phyloP scores from a whole-genome alignment of 768 basidiomycete genomes.

The Suillus clintonianus region DNA sequence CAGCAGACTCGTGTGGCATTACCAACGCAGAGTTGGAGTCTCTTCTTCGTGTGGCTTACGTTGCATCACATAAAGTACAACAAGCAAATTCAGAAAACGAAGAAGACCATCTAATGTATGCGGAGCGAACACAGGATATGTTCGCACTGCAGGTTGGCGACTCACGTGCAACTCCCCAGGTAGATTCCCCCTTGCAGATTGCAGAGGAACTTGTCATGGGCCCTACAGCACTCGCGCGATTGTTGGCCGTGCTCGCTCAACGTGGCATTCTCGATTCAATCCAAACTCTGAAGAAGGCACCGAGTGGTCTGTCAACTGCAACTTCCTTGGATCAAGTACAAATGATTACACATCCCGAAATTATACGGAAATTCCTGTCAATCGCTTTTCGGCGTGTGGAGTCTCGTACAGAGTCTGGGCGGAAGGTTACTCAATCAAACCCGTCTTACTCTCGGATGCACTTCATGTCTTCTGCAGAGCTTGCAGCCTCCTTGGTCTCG shows the following conservation, averaged over 20 bases:
- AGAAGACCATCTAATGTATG: conserved; percentile 7
- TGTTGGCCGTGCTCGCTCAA: conserved; percentile 30
- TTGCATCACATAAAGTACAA: conserved; percentile 15
- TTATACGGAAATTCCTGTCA: conserved; percentile 20
- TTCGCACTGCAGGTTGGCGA: conserved; percentile 22
- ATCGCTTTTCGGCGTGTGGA: conserved; percentile 18
- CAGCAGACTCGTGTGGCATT: conserved; percentile 8
- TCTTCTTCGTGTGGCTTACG: conserved; percentile 23
- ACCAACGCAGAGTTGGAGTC: conserved; percentile 23
- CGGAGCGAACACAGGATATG: conserved; percentile 22
- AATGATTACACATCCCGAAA: conserved; percentile 20
- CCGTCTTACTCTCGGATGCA: conserved; percentile 23
- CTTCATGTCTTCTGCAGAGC: conserved; percentile 31
- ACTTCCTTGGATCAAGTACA: conserved; percentile 21
- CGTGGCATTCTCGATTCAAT: conserved; percentile 20
- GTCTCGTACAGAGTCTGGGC: conserved; percentile 24
- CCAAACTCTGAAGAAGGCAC: conserved; percentile 16
- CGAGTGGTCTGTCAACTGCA: conserved; percentile 16
- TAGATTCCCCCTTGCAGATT: conserved; percentile 20
- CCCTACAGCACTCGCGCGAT: conserved; percentile 25
- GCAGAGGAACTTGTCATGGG: conserved; percentile 22
- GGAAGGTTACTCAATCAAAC: conserved; percentile 18
- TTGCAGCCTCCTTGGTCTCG: conserved; percentile 28
- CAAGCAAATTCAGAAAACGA: conserved; percentile 6
- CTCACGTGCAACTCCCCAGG: conserved; percentile 11